These are phyloP conservation scores for Casuarina equisetifolia DNA, from an alignment of 306 rosid genomes.

Conservation along the genomic window DNA sequence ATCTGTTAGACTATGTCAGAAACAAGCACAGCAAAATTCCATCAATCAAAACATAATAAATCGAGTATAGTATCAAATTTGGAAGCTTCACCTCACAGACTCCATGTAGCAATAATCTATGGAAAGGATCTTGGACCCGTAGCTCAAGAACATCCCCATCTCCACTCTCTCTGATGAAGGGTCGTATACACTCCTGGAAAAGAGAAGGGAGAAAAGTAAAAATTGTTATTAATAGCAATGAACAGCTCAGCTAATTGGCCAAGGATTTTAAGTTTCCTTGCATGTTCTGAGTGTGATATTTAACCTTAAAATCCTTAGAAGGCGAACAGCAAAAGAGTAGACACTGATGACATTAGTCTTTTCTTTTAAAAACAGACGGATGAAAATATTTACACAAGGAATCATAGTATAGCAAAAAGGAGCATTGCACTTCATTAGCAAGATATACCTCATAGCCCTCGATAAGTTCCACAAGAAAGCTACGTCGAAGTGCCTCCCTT, in stretches of 20 bases:
- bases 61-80: background rate
- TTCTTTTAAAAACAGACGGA: background rate
- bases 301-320: no score
- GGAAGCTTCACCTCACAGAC: slow-evolving; percentile 77
- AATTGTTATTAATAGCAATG: background rate
- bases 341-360: background rate
- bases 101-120: slow-evolving; percentile 83
- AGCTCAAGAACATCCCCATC: slow-evolving; percentile 55
- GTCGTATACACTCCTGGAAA: slow-evolving; percentile 58
- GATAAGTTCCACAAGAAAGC: slow-evolving; percentile 66
- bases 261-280: background rate
- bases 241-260: background rate
- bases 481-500: slow-evolving; percentile 90
- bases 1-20: background rate
- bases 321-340: background rate
- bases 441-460: slow-evolving; percentile 76
- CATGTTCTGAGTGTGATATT: no score
- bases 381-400: background rate
- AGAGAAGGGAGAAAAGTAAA: background rate
- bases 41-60: background rate
- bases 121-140: slow-evolving; percentile 76
- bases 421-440: slow-evolving; percentile 2
- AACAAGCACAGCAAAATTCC: background rate
- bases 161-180: slow-evolving; percentile 46
- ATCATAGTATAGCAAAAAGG: background rate